phyloP scores from a whole-genome alignment of 2,329 filamentous ascomycete genomes.

The Dothidotthia symphoricarpi region DNA sequence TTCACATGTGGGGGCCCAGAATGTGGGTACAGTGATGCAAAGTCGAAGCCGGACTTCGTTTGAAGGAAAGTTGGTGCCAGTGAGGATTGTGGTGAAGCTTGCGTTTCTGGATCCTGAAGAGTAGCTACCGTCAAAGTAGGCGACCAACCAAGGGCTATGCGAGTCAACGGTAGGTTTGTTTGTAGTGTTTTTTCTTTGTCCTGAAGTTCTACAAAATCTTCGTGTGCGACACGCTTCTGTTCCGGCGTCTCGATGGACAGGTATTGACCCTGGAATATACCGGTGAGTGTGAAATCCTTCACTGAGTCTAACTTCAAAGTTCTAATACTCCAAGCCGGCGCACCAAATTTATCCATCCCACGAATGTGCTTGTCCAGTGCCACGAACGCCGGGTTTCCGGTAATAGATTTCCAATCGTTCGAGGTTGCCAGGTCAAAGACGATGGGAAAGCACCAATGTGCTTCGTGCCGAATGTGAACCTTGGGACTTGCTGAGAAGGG shows the following conservation, averaged over 20 bases:
- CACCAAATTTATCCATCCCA: slow-evolving; percentile 45
- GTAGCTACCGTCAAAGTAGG: neutral
- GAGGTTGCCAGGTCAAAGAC: slow-evolving; percentile 44
- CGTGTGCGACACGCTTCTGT: slow-evolving; percentile 33
- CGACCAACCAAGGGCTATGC: slow-evolving; percentile 34
- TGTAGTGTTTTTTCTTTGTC: slow-evolving; percentile 17
- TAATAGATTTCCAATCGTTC: slow-evolving; percentile 40
- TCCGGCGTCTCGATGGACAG: slow-evolving; percentile 46
- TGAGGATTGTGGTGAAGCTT: neutral
- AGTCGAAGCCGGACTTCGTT: slow-evolving; percentile 52
- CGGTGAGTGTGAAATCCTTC: slow-evolving; percentile 44
- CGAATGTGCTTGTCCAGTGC: slow-evolving; percentile 47
- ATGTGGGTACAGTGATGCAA: slow-evolving; percentile 27
- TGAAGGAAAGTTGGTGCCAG: slow-evolving; percentile 43
- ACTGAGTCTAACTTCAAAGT: slow-evolving; percentile 44
- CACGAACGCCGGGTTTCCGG: slow-evolving; percentile 42
- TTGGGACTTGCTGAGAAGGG: slow-evolving; percentile 50
- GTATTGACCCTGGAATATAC: slow-evolving; percentile 49
- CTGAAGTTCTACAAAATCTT: slow-evolving; percentile 44
- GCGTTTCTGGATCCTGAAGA: neutral
- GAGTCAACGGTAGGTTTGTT: slow-evolving; percentile 17
- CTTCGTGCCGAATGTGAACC: slow-evolving; percentile 54
- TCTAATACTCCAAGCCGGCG: slow-evolving; percentile 41
- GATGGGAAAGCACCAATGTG: slow-evolving; percentile 50
- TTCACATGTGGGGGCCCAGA: slow-evolving; percentile 18